These are phyloP conservation scores for Cymbidium sinense DNA, from an alignment of 106 monocot genomes.

Conservation along the genomic window DNA sequence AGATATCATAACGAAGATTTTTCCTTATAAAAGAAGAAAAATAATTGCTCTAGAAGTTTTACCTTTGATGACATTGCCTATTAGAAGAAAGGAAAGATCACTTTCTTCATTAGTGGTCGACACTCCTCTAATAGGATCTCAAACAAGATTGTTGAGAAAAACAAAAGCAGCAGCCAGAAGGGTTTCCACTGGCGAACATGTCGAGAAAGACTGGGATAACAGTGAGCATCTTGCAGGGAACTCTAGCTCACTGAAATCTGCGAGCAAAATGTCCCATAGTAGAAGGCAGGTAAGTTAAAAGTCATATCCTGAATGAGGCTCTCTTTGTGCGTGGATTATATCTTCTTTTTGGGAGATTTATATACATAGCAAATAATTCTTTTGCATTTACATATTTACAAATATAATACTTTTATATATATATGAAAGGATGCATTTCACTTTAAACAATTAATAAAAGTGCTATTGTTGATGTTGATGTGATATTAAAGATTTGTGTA, in stretches of 20 bases:
- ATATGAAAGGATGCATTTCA: too few species aligned
- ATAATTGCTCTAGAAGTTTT: conserved; percentile 38
- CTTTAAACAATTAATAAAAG: too few species aligned
- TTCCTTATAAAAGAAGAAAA: conserved; percentile 74
- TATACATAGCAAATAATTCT: too few species aligned
- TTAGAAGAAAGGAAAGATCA: conserved; percentile 91
- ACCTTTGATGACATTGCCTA: conserved; percentile 45
- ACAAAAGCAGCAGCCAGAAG: conserved; percentile 60
- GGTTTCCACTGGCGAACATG: conserved; percentile 25
- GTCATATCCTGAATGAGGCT: background rate
- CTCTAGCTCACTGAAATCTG: conserved; percentile 21
- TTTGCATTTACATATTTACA: too few species aligned
- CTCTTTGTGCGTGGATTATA: too few species aligned
- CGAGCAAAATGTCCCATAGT: conserved; percentile 15
- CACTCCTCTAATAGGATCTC: conserved; percentile 53
- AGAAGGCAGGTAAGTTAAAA: conserved; percentile 46
- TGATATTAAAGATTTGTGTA: too few species aligned
- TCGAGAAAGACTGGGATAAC: conserved; percentile 35
- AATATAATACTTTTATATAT: too few species aligned
- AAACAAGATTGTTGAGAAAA: conserved; percentile 48
- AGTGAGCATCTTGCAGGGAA: conserved; percentile 15
- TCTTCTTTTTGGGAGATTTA: too few species aligned
- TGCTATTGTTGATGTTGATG: too few species aligned
- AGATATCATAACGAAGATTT: conserved; percentile 78
- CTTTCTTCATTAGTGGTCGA: conserved; percentile 85